Evolutionary conservation across 1,139 yeast genomes (phyloP), one percentile per base, ranked within the genome.

Genomic region (Yamadazyma triangularis): DNA sequence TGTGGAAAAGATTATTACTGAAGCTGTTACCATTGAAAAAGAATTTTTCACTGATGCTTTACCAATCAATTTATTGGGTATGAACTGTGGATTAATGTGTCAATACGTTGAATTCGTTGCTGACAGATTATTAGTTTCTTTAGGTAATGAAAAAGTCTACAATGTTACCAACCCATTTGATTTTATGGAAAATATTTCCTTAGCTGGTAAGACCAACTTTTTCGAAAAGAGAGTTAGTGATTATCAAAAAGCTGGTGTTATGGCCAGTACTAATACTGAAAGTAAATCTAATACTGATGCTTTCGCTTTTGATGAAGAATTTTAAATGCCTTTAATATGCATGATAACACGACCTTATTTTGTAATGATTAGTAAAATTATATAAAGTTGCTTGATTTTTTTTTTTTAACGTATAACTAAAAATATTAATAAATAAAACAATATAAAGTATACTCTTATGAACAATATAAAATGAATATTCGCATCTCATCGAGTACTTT

Each of bases 151-250:
- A 62, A 88, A 89, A 71, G 72, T 75, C 42, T 91, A 80, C 77
- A 86, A 87, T 54, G 91, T 74, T 39, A 68, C 84, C 41, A 93
- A 91, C 60, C 99, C 99, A 59, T 91, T 91, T 60, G 97, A 89
- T 63, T 91, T 89, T 58, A 91, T 91, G 98, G 99, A 91, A 69
- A 88, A 88, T 70, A 88, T 88, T 52, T 88, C 97, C 15, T 77
- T 91, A 50, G 93, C 96, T 37, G 98, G 98, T 63, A 91, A 91
- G 77, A 89, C 98, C 49, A 91, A 91, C 72, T 91, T 93, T 77
- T 91, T 91, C 57, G 99, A 91, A 74, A 91, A 91, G 78, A 84
- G 97, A 66, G 98, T 91, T 40, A 84, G 95, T 39, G 99, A 93
- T 64, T 93, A 93, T 70, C 96, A 91, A 70, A 91, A 91, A 72